phyloP scores from a whole-genome alignment of 306 rosid genomes.

The Quercus bicolor region DNA sequence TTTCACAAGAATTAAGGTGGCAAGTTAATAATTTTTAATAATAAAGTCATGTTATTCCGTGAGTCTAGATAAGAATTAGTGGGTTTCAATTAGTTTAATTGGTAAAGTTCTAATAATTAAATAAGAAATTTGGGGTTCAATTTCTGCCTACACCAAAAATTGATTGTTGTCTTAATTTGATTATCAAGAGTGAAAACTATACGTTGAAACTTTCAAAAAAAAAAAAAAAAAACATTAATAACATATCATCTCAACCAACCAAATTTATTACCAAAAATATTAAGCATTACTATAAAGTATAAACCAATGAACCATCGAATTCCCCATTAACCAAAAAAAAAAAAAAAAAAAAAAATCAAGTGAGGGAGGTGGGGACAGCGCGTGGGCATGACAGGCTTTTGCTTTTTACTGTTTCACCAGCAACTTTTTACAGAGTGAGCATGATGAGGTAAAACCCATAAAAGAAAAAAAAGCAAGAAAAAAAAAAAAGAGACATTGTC shows the following conservation, averaged over 20 bases:
- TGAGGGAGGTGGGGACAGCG: slow-evolving; percentile 38
- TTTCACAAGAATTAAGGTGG: no score
- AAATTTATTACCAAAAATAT: no score
- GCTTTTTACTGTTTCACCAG: neutral
- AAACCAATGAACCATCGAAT: no score
- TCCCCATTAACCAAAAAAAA: no score
- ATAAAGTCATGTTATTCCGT: no score
- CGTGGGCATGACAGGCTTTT: slow-evolving; percentile 31
- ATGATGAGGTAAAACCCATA: slow-evolving; percentile 3
- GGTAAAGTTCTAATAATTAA: no score
- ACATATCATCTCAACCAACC: no score
- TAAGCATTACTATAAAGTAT: no score
- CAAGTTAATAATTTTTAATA: no score
- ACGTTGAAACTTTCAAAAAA: accelerated
- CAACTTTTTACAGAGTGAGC: slow-evolving; percentile 11
- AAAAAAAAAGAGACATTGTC: slow-evolving; percentile 6
- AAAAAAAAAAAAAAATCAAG: neutral
- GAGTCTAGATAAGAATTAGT: no score
- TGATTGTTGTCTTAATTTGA: accelerated
- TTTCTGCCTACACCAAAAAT: accelerated
- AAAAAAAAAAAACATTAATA: no score
- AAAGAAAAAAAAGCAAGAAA: neutral
- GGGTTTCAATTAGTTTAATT: accelerated
- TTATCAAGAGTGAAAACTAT: accelerated
- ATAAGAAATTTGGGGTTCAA: accelerated